Conservation (phyloP, 1,139 yeast species). For the Saccharomyces pastorianus region DNA sequence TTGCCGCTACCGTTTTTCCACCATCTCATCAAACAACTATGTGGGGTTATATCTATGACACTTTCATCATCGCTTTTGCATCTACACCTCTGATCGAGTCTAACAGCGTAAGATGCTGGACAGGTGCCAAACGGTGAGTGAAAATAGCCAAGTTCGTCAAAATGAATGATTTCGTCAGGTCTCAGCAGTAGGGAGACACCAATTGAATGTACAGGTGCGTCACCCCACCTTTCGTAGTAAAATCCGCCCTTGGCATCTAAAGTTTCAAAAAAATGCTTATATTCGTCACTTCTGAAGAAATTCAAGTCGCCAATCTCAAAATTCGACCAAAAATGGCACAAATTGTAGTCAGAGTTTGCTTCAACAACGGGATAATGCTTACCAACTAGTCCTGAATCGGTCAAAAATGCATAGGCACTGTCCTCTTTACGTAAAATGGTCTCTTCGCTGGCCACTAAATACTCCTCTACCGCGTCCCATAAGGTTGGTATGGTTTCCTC, state of each 20-base stretch:
- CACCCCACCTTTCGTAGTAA: slow-evolving; percentile 95
- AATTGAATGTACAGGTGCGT: slow-evolving; percentile 90
- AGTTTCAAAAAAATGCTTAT: slow-evolving; percentile 58
- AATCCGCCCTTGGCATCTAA: slow-evolving; percentile 75
- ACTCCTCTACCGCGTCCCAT: slow-evolving; percentile 67
- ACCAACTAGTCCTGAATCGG: slow-evolving; percentile 45
- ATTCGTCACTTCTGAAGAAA: slow-evolving; percentile 67
- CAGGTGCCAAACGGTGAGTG: slow-evolving; percentile 77
- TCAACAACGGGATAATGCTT: slow-evolving; percentile 19
- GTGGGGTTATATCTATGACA: slow-evolving; percentile 45
- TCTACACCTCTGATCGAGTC: slow-evolving; percentile 54
- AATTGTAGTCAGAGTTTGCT: slow-evolving; percentile 55
- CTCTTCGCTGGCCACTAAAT: slow-evolving; percentile 53
- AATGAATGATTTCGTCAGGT: slow-evolving; percentile 58
- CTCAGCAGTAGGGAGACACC: slow-evolving; percentile 50
- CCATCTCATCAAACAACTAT: slow-evolving; percentile 75
- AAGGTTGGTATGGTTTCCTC: slow-evolving; percentile 77
- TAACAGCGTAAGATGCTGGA: slow-evolving; percentile 48
- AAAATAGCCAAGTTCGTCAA: slow-evolving; percentile 79
- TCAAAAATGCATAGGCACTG: slow-evolving; percentile 61
- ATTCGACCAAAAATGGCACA: slow-evolving; percentile 94
- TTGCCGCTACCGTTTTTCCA: slow-evolving; percentile 58
- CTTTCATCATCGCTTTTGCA: slow-evolving; percentile 43
- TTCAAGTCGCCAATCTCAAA: slow-evolving; percentile 80
- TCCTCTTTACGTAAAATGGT: slow-evolving; percentile 47